phyloP scores from a whole-genome alignment of 306 rosid genomes.

The Fagus sylvatica region DNA sequence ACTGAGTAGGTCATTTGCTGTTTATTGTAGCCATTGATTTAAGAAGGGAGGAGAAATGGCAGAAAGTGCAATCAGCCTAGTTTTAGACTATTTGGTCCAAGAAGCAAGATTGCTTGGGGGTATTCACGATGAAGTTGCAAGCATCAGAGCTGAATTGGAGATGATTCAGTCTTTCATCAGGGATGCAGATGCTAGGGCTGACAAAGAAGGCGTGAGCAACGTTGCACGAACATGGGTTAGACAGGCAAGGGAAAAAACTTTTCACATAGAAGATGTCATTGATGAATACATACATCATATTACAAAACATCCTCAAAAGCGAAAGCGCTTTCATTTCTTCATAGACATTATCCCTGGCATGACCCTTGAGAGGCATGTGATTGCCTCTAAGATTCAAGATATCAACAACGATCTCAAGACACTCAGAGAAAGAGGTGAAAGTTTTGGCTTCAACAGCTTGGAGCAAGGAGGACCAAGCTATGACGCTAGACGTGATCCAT shows the following conservation, averaged over 20 bases:
- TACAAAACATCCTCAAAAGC: neutral
- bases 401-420: neutral
- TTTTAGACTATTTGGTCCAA: neutral
- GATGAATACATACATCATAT: conserved; percentile 8
- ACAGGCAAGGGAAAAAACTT: conserved; percentile 1
- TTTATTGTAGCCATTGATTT: no score
- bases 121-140: neutral
- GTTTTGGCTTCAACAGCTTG: neutral
- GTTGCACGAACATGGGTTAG: conserved; percentile 1
- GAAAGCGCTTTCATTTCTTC: no score
- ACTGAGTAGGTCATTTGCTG: no score
- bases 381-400: neutral
- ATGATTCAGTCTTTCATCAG: neutral
- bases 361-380: neutral
- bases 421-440: neutral
- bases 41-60: neutral
- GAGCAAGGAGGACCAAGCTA: no score
- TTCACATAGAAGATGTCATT: conserved; percentile 16
- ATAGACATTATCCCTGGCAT: no score
- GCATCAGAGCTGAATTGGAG: neutral
- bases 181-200: conserved; percentile 4
- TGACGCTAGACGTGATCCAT: no score
- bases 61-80: neutral
- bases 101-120: neutral
- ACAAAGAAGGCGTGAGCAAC: neutral